Base-by-base conservation (phyloP, 1,139 yeast genomes). In the Candida smagusa region DNA sequence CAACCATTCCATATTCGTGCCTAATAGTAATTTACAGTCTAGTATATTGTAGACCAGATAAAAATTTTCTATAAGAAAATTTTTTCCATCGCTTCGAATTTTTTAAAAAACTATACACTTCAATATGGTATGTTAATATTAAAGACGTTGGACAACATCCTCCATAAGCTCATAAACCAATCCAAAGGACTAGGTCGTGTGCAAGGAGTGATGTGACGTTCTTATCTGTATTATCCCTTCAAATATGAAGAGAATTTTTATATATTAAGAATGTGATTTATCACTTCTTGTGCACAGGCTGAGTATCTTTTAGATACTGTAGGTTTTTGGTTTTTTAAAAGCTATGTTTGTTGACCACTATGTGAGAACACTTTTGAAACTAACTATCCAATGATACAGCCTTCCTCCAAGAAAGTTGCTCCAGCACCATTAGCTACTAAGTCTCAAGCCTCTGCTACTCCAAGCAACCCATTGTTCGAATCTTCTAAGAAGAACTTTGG, bases 401-500 rank as follows among this genome's bases (percentile, higher is more conserved):
- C 75, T 61, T 56, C 74, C 61, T 31, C 39, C 41, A 77, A 76
- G 74, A 67, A 63, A 64, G 73, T 67, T 60, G 73, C 73, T 57
- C 72, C 72, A 67, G 73, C 72, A 54, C 74, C 74, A 51, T 67
- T 68, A 57, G 68, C 72, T 54, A 54, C 72, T 57, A 76, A 63
- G 51, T 50, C 69, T 37, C 40, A 46, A 38, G 43, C 48, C 37
- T 36, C 47, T 37, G 46, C 50, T 35, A 37, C 52, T n/a, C 33
- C 44, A 40, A 41, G 48, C 40, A 50, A 50, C 80, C 95, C 95
- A 58, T 75, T 88, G 69, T 68, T 84, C 59, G 94, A 85, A 68
- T 72, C 95, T 52, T 78, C 89, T 51, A 95, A 97, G 72, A 85
- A 84, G 76, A 84, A 81, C 79, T 90, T 84, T 63, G 97, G 97